These are phyloP conservation scores for Letharia lupina DNA, from an alignment of 495 filamentous ascomycete genomes.

Conservation along the genomic window DNA sequence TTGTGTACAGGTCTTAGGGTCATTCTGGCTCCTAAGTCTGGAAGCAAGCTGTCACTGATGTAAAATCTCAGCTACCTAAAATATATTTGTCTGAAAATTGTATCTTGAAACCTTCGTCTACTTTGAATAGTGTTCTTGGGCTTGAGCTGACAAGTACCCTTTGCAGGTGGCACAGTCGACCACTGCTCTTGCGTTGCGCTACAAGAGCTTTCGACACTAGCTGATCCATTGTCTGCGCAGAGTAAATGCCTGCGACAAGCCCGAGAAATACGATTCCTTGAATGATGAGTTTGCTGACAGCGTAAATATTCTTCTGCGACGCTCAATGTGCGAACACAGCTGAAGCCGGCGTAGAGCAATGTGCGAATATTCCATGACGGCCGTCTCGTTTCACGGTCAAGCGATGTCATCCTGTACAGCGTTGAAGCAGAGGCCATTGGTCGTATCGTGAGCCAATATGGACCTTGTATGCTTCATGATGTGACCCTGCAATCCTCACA, in stretches of 20 bases:
- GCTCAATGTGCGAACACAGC: neutral
- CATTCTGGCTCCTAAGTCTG: slow-evolving; percentile 45
- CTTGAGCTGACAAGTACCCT: neutral
- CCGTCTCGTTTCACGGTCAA: slow-evolving; percentile 85
- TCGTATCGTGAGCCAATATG: slow-evolving; percentile 73
- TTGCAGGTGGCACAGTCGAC: neutral
- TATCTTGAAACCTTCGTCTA: neutral
- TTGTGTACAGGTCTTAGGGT: slow-evolving; percentile 32
- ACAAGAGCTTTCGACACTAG: neutral
- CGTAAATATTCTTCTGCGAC: slow-evolving; percentile 35
- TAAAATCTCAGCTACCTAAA: slow-evolving; percentile 95
- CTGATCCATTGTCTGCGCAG: slow-evolving; percentile 39
- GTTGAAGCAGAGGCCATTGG: slow-evolving; percentile 90
- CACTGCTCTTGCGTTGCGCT: neutral
- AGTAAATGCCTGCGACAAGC: slow-evolving; percentile 87
- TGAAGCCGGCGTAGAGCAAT: slow-evolving; percentile 47
- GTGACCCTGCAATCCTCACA: slow-evolving; percentile 20
- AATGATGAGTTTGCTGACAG: slow-evolving; percentile 66
- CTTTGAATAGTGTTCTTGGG: neutral
- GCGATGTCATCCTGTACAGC: slow-evolving; percentile 96
- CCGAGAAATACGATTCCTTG: slow-evolving; percentile 72
- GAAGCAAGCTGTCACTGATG: slow-evolving; percentile 70
- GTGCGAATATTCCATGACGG: slow-evolving; percentile 80
- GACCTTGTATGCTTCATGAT: slow-evolving; percentile 64
- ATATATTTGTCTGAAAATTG: slow-evolving; percentile 70